These are phyloP conservation scores for Xylariaceae sp. DNA, from an alignment of 2,329 filamentous ascomycete species.

Conservation along the genomic window DNA sequence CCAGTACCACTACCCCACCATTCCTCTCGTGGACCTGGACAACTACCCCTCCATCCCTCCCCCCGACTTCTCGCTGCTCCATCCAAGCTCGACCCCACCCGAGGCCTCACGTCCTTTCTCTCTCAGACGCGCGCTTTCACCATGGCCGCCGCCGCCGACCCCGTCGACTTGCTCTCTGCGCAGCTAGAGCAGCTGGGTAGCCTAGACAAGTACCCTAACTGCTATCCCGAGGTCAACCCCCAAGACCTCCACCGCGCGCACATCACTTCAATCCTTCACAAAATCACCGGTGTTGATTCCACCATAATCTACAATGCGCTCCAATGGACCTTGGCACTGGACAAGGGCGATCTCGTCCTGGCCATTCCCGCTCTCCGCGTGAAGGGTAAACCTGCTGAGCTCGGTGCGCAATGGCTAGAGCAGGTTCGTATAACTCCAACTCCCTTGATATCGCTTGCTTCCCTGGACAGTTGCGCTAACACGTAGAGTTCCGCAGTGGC, in stretches of 20 bases:
- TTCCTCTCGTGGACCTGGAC: neutral
- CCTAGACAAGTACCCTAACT: conserved; percentile 45
- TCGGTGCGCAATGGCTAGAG: conserved; percentile 56
- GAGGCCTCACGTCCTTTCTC: neutral
- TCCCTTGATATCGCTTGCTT: conserved; percentile 4
- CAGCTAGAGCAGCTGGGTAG: conserved; percentile 25
- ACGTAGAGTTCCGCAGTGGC: conserved; percentile 36
- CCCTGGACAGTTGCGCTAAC: conserved; percentile 3
- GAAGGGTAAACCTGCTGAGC: conserved; percentile 62
- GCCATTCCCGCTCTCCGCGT: conserved; percentile 74
- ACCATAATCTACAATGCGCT: conserved; percentile 68
- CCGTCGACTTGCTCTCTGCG: conserved; percentile 23
- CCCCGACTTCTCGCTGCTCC: neutral
- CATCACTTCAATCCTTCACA: conserved; percentile 61
- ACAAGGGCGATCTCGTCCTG: conserved; percentile 77
- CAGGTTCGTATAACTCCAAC: conserved; percentile 40
- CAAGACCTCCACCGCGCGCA: conserved; percentile 75
- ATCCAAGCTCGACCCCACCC: neutral
- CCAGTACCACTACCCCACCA: conserved; percentile 12
- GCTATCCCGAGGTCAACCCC: conserved; percentile 65
- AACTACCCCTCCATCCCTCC: neutral
- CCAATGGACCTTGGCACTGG: conserved; percentile 71
- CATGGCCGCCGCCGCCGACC: conserved; percentile 22
- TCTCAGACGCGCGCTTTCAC: conserved; percentile 11
- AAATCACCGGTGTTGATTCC: conserved; percentile 64